These are phyloP conservation scores for Vaccinium corymbosum DNA, from an alignment of 148 eudicot genomes.

Conservation along the genomic window DNA sequence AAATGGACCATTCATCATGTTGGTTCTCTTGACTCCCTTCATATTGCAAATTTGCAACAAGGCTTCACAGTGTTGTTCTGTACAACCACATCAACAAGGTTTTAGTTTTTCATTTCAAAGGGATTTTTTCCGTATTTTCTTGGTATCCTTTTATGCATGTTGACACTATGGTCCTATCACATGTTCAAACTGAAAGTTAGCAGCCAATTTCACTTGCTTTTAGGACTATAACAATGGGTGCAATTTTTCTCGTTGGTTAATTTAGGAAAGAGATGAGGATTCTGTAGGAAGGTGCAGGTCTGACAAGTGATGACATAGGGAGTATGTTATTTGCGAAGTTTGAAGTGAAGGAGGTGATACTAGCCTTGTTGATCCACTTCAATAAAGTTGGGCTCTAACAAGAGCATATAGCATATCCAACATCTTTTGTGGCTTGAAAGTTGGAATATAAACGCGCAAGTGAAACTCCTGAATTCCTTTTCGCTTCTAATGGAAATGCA, in stretches of 20 bases:
- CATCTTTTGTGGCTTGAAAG: background rate
- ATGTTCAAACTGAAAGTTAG: background rate
- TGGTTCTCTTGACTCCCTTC: too few relatives aligned
- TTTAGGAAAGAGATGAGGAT: background rate
- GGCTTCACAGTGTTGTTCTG: background rate
- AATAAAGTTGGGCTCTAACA: background rate
- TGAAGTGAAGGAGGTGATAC: background rate
- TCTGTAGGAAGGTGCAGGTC: background rate
- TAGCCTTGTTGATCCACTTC: background rate
- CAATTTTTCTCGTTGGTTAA: background rate
- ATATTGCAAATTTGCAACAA: background rate
- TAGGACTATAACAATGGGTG: background rate
- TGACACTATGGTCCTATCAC: background rate
- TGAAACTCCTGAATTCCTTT: background rate
- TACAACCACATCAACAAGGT: background rate
- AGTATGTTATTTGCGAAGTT: background rate
- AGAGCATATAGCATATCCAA: background rate
- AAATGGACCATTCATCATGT: background rate
- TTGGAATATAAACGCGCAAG: background rate
- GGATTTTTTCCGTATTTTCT: background rate
- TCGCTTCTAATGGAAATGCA: background rate
- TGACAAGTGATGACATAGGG: background rate
- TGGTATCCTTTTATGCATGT: background rate
- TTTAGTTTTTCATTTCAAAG: background rate
- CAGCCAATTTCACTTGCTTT: constrained; percentile 5